These are phyloP conservation scores for Linnemannia hyalina DNA, from an alignment of 192 early-diverging fungal genomes.

Conservation along the genomic window DNA sequence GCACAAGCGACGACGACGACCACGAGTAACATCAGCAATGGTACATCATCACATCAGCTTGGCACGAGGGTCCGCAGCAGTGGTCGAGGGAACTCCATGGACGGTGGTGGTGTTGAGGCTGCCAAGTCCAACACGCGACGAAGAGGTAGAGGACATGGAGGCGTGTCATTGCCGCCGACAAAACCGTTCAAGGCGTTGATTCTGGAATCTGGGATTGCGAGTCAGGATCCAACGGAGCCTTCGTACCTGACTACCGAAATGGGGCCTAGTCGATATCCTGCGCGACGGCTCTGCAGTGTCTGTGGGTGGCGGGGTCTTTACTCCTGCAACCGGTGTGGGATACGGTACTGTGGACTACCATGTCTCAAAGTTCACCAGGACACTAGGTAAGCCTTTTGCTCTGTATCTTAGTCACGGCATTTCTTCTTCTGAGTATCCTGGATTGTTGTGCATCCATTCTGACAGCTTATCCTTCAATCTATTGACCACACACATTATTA, in stretches of 20 bases:
- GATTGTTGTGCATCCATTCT: no score
- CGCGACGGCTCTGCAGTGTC: slow-evolving; percentile 71
- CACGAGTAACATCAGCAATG: no score
- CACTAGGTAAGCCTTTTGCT: slow-evolving; percentile 58
- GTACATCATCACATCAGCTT: no score
- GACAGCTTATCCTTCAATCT: no score
- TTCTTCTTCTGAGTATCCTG: no score
- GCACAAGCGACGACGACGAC: neutral
- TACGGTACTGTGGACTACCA: slow-evolving; percentile 71
- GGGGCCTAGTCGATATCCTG: slow-evolving; percentile 54
- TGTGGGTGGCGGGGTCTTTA: slow-evolving; percentile 74
- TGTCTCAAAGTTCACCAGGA: slow-evolving; percentile 72
- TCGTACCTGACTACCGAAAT: slow-evolving; percentile 56
- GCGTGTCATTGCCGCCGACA: neutral
- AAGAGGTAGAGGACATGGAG: neutral
- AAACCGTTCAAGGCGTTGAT: neutral
- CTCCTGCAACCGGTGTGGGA: slow-evolving; percentile 71
- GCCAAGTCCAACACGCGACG: neutral
- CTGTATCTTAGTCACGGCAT: no score
- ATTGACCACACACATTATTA: neutral
- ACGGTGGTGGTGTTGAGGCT: neutral
- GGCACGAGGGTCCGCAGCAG: no score
- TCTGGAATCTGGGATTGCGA: neutral
- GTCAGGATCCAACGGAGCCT: neutral
- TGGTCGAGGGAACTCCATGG: neutral